Base-by-base conservation (phyloP, 148 eudicot genomes). In the Nyssa sinensis region DNA sequence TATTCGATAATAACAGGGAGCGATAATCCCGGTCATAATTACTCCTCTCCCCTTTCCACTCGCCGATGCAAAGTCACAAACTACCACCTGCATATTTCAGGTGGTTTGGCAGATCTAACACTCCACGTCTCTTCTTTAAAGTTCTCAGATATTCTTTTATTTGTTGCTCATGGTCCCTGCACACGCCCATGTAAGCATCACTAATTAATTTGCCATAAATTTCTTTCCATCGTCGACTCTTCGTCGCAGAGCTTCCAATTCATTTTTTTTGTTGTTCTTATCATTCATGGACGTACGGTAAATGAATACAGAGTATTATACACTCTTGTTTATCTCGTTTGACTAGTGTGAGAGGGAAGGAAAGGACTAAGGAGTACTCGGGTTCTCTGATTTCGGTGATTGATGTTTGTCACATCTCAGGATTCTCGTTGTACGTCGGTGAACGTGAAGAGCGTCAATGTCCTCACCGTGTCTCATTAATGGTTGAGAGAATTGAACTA, bases 51-150 rank as follows among this genome's bases (percentile, higher is more conserved):
- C 17, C 1, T 19, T 7, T 10, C 13, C 59, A 39, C 73, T 57
- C 24, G 74, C 74, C 33, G 33, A 59, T 34, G 33, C 55, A 35
- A 59, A 71, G 34, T 60, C 41, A 31, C 39, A 34, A 35, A 71
- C 61, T 25, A 60, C 65, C 8, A 71, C 74, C 65, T 59, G 65
- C 28, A 29, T 19, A 9, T 62, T 29, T 39, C 67, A 62, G 62
- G 7, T 21, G 44, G 27, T 66, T 64, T 66, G 70, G 75, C 75
- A 64, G 73, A 63, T 64, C 74, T 27, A 77, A 71, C 64, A 35
- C 80, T 71, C 24, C 80, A 77, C 75, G 80, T 49, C 60, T 51
- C 69, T 68, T 37, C 72, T 30, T 1, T 10, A 55, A 55, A 55
- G 24, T n/a, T 55, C 16, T 55, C 17, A 13, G 1, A 13, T 55